Base-by-base conservation (phyloP, 2,329 filamentous ascomycete genomes). In the Metarhizium album region DNA sequence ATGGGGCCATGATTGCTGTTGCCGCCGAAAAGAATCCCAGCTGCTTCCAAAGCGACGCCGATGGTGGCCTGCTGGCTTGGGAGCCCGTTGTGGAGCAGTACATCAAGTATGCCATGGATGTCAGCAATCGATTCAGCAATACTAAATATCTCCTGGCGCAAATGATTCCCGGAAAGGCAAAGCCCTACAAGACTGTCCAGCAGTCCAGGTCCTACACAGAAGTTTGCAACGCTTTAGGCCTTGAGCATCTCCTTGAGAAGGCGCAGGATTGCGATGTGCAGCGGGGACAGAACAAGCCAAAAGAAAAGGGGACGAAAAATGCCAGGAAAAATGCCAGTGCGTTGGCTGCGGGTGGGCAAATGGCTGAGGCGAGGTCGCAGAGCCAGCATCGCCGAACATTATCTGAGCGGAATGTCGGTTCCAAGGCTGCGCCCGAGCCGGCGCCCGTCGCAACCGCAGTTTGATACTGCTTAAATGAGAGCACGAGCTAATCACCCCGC, bases 1-100 rank as follows among this genome's bases (percentile, higher is more conserved):
- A 97, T 62, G 91, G 90, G 5, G 93, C 88, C 54, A 98, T 98
- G 93, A 97, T 98, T 60, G 93, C 93, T 9, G 93, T 89, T 3
- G 79, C 88, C 3, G 93, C 93, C 1, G 93, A 98, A 72, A 80
- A 84, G 56, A 98, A 98, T 63, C 81, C 90, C 3, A 94, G 87
- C 57, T 90, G 87, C 61, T 98, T 98, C 73, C 79, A 86, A 38
- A 66, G 76, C 1, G 69, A 78, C 37, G 78, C 74, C 1, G 79
- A 87, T 40, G 90, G 89, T 11, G 89, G 87, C 1, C 63, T 83
- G 33, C 76, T 80, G 0, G 73, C 78, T 1, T 97, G 91, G 91
- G 71, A 75, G 53, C 83, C 91, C 47, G 83, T 95, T 1, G 86
- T 87, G 3, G 76, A 80, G 55, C 76, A 83, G 55, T 97, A 95